Percentiles rank a stretch among this genome's conserved stretches.
Conservation (phyloP, 345 rosid genomes). For the Gossypium australe region DNA sequence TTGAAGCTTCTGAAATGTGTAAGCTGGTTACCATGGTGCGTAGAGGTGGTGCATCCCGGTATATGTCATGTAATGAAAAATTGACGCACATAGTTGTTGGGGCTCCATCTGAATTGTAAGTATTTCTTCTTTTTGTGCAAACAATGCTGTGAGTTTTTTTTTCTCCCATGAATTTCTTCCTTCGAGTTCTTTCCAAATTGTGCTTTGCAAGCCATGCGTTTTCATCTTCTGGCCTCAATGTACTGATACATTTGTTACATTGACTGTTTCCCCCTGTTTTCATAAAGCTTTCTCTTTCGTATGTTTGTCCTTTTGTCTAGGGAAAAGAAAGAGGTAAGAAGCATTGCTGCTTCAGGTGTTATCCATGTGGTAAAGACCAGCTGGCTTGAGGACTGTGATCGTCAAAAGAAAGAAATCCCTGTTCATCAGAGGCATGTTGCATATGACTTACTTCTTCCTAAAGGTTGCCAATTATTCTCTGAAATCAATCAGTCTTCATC, state of each 20-base stretch:
- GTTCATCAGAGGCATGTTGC: slow-evolving; percentile 60
- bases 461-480: slow-evolving; percentile 47
- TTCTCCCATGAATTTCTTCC: not conserved
- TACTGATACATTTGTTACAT: not conserved
- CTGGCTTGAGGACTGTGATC: slow-evolving; percentile 94
- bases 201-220: not conserved
- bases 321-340: slow-evolving; percentile 73
- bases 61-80: slow-evolving; percentile 49
- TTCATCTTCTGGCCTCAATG: not conserved
- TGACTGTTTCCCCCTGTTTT: not conserved
- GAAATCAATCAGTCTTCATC: slow-evolving; percentile 12
- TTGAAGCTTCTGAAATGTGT: slow-evolving; percentile 78
- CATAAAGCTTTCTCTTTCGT: slow-evolving; percentile 12
- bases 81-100: slow-evolving; percentile 90
- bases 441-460: slow-evolving; percentile 64
- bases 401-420: slow-evolving; percentile 69
- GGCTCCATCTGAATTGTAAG: slow-evolving; percentile 83
- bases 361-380: slow-evolving; percentile 64
- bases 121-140: slow-evolving; percentile 10
- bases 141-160: not conserved
- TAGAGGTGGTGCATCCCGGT: slow-evolving; percentile 84
- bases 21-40: slow-evolving; percentile 70
- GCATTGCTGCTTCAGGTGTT: slow-evolving; percentile 79
- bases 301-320: slow-evolving; percentile 32
- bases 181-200: not conserved